Evolutionary conservation across 2,329 filamentous ascomycete species (phyloP).

Genomic region (Chaetomiaceae sp.): DNA sequence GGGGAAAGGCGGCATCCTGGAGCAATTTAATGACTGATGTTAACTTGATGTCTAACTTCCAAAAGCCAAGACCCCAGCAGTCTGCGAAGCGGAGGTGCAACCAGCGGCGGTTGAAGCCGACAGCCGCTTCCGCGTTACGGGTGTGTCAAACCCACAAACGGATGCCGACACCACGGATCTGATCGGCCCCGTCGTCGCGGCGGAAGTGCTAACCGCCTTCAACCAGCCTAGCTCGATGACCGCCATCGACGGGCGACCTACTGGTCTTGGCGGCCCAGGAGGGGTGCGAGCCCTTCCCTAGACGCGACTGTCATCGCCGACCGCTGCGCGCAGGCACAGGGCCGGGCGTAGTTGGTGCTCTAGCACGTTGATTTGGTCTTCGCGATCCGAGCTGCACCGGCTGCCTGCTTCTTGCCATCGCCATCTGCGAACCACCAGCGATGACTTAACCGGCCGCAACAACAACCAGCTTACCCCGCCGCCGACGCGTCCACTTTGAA

Average conservation of each 20-base stretch:
- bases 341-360: neutral
- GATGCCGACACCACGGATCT: neutral
- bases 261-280: neutral
- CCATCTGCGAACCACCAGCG: neutral
- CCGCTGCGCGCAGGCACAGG: neutral
- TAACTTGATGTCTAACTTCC: too few species aligned
- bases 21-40: too few species aligned
- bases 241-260: constrained; percentile 1
- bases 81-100: too few species aligned
- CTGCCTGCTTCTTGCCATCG: neutral
- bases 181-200: neutral
- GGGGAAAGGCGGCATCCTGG: too few species aligned
- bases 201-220: constrained; percentile 1
- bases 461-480: neutral
- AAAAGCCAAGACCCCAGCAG: too few species aligned
- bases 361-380: neutral
- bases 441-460: neutral
- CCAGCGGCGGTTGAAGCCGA: too few species aligned
- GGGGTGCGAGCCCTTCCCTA: neutral
- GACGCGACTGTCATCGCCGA: constrained; percentile 1
- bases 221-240: neutral
- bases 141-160: neutral
- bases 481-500: too few species aligned
- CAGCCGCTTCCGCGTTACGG: neutral
- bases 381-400: neutral